Percentiles rank a stretch among this genome's conserved stretches.
phyloP scores from a whole-genome alignment of 805 yeast species.

The Alloascoidea africana region DNA sequence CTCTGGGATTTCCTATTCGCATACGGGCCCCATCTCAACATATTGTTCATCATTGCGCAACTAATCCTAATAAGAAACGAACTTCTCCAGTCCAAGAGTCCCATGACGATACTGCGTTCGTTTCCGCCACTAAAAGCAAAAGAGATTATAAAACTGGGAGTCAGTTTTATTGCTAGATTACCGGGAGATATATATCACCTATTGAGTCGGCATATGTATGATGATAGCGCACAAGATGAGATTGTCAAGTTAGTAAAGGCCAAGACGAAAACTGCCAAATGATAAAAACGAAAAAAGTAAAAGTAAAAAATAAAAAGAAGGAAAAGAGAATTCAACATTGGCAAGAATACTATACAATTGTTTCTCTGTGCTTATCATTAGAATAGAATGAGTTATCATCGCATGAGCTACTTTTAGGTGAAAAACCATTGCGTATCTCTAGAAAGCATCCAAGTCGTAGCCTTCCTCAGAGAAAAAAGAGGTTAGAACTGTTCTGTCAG shows the following conservation, averaged over 20 bases:
- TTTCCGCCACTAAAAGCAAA: constrained; percentile 60
- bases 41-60: constrained; percentile 74
- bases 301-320: too few species aligned
- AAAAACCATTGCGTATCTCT: too few species aligned
- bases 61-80: constrained; percentile 50
- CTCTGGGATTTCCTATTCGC: constrained; percentile 89
- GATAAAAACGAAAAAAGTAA: too few species aligned
- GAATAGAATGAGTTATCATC: too few species aligned
- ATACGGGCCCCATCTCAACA: constrained; percentile 80
- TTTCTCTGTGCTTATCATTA: too few species aligned
- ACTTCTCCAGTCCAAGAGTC: constrained; percentile 42
- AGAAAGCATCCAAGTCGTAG: constrained; percentile 25
- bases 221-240: constrained; percentile 20
- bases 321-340: too few species aligned
- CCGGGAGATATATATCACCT: constrained; percentile 53
- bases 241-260: constrained; percentile 3
- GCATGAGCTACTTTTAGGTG: too few species aligned
- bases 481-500: constrained; percentile 54
- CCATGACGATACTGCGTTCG: constrained; percentile 61
- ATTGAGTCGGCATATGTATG: constrained; percentile 48
- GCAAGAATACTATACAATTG: too few species aligned
- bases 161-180: constrained; percentile 64
- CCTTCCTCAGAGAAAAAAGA: constrained; percentile 46
- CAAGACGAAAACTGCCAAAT: neutral
- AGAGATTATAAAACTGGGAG: constrained; percentile 61